Conservation (phyloP, 768 basidiomycete genomes). For the Crassisporium funariophilum region DNA sequence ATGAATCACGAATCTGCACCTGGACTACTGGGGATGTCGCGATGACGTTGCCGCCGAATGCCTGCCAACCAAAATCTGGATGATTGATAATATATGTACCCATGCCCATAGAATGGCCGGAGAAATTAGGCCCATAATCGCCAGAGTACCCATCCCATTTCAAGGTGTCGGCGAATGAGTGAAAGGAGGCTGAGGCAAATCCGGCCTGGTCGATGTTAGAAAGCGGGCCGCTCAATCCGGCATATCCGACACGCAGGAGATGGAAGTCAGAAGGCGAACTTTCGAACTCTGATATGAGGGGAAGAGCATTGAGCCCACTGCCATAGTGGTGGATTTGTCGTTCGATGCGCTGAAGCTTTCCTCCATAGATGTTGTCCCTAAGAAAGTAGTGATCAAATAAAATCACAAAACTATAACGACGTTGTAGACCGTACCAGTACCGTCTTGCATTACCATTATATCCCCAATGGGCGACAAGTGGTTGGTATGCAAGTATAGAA, state of each 20-base stretch:
- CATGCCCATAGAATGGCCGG: slow-evolving; percentile 53
- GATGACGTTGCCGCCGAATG: slow-evolving; percentile 52
- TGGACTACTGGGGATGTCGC: slow-evolving; percentile 42
- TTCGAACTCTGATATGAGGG: slow-evolving; percentile 52
- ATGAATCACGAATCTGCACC: slow-evolving; percentile 48
- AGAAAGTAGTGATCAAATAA: slow-evolving; percentile 3
- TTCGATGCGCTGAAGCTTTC: slow-evolving; percentile 55
- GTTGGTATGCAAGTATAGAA: slow-evolving; percentile 59
- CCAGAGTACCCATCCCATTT: slow-evolving; percentile 62
- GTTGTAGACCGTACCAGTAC: slow-evolving; percentile 46
- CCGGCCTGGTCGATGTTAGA: slow-evolving; percentile 60
- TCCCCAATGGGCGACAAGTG: slow-evolving; percentile 60
- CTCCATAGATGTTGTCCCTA: slow-evolving; percentile 61
- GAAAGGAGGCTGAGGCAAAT: slow-evolving; percentile 61
- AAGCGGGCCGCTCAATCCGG: slow-evolving; percentile 54
- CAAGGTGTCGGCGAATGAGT: slow-evolving; percentile 58
- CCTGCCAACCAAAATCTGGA: slow-evolving; percentile 63
- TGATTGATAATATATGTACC: slow-evolving; percentile 51
- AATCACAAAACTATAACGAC: neutral
- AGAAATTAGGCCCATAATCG: slow-evolving; percentile 63
- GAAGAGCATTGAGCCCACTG: slow-evolving; percentile 55
- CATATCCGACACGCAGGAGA: slow-evolving; percentile 54
- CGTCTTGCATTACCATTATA: slow-evolving; percentile 62
- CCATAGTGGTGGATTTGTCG: slow-evolving; percentile 63
- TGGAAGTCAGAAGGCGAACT: slow-evolving; percentile 48